Percentiles rank a stretch among this genome's conserved stretches.
Conservation (phyloP, 257 asterid genomes). For the Penstemon newberryi region DNA sequence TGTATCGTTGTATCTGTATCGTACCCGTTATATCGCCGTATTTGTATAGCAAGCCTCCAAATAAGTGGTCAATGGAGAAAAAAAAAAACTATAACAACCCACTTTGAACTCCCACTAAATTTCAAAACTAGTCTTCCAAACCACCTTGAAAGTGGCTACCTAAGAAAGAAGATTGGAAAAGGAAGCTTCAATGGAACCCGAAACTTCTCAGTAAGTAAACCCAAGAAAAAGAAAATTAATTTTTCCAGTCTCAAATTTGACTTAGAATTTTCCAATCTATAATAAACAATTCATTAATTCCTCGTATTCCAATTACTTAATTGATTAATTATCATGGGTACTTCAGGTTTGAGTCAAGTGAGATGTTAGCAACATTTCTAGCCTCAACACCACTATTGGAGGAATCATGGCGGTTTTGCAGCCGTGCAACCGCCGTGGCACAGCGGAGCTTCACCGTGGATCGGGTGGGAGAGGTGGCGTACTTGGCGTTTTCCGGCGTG, state of each 20-base stretch:
- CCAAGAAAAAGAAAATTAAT: neutral
- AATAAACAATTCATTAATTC: too few relatives aligned
- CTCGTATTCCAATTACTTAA: too few relatives aligned
- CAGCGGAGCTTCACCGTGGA: slow-evolving; percentile 40
- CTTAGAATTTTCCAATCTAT: slow-evolving; percentile 25
- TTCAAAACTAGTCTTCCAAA: slow-evolving; percentile 14
- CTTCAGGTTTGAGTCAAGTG: slow-evolving; percentile 83
- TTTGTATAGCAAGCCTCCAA: neutral
- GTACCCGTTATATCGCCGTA: too few relatives aligned
- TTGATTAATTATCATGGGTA: neutral
- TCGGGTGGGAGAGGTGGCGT: slow-evolving; percentile 48
- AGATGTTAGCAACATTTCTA: slow-evolving; percentile 66
- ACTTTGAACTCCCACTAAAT: neutral
- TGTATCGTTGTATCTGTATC: too few relatives aligned
- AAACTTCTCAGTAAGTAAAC: slow-evolving; percentile 56
- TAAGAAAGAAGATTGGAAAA: slow-evolving; percentile 2
- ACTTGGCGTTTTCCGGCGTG: slow-evolving; percentile 73
- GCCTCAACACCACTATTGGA: slow-evolving; percentile 80
- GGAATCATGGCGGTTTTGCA: slow-evolving; percentile 71
- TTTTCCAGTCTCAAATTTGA: slow-evolving; percentile 33
- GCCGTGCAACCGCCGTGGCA: slow-evolving; percentile 46
- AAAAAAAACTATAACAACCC: neutral
- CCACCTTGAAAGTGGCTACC: slow-evolving; percentile 25
- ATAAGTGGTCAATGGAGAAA: neutral
- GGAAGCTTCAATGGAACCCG: slow-evolving; percentile 48